phyloP scores from a whole-genome alignment of 2,329 filamentous ascomycete species.

The Tolypocladium ophioglossoides region DNA sequence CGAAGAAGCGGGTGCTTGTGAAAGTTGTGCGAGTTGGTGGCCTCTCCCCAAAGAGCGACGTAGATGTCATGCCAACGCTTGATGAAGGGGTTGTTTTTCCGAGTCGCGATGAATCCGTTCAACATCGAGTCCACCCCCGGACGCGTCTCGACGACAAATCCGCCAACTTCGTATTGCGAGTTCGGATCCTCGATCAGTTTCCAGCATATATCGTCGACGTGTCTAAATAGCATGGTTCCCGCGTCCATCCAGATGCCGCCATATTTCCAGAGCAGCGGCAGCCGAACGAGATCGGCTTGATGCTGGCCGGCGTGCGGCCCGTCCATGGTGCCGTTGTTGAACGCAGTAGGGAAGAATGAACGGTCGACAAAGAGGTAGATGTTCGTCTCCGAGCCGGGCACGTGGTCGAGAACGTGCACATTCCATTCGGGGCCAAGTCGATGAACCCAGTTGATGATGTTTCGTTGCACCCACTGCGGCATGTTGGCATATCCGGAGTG shows the following conservation, averaged over 20 bases:
- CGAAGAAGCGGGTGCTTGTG: constrained; percentile 18
- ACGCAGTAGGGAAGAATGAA: constrained; percentile 26
- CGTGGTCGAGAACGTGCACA: constrained; percentile 27
- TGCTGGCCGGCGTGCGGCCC: constrained; percentile 32
- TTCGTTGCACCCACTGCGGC: constrained; percentile 22
- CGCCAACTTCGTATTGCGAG: constrained; percentile 18
- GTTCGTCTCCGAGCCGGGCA: constrained; percentile 23
- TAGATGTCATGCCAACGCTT: constrained; percentile 30
- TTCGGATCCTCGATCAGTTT: constrained; percentile 23
- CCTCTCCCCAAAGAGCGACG: constrained; percentile 22
- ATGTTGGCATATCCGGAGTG: constrained; percentile 22
- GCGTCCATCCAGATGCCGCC: constrained; percentile 34
- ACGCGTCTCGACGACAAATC: not conserved
- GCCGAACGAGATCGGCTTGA: constrained; percentile 34
- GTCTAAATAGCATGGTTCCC: constrained; percentile 28
- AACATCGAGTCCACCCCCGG: constrained; percentile 7
- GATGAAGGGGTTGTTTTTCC: constrained; percentile 31
- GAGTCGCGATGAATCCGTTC: constrained; percentile 32
- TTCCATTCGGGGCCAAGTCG: constrained; percentile 23
- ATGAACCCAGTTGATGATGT: constrained; percentile 27
- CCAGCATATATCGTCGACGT: constrained; percentile 33
- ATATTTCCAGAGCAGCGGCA: constrained; percentile 27
- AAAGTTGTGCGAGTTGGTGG: constrained; percentile 17
- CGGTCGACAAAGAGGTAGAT: constrained; percentile 22
- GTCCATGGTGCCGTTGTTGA: constrained; percentile 31